Evolutionary conservation across 768 basidiomycete genomes (phyloP).

Genomic region (Lactarius sanguifluus): DNA sequence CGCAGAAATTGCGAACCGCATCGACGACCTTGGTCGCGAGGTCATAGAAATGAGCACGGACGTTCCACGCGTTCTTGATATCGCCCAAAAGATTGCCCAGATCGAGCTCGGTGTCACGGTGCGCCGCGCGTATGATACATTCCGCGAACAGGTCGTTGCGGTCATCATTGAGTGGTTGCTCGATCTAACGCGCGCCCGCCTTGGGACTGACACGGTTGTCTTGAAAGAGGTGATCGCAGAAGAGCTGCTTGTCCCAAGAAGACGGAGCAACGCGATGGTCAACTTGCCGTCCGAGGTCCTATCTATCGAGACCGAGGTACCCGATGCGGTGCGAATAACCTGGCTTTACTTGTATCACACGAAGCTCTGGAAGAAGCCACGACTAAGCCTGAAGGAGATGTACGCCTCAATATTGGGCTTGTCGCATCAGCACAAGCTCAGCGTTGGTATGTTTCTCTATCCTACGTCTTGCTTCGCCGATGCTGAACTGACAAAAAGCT

Average conservation of each 20-base stretch:
- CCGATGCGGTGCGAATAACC: constrained; percentile 62
- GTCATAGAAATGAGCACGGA: constrained; percentile 74
- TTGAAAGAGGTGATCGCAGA: constrained; percentile 72
- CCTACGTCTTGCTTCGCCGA: constrained; percentile 10
- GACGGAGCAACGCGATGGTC: constrained; percentile 49
- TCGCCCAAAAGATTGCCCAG: constrained; percentile 74
- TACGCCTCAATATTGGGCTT: constrained; percentile 74
- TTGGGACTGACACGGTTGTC: constrained; percentile 64
- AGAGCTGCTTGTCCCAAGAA: constrained; percentile 64
- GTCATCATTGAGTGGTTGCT: constrained; percentile 86
- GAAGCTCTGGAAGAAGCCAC: constrained; percentile 80
- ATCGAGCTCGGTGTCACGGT: constrained; percentile 93
- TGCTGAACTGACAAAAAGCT: constrained; percentile 46
- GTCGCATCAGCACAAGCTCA: constrained; percentile 71
- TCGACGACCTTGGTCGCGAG: constrained; percentile 81
- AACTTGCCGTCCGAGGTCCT: constrained; percentile 39
- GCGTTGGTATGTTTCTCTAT: constrained; percentile 58
- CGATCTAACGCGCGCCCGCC: constrained; percentile 71
- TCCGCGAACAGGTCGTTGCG: constrained; percentile 79
- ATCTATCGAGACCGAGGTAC: constrained; percentile 40
- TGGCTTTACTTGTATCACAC: constrained; percentile 81
- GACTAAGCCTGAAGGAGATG: constrained; percentile 77
- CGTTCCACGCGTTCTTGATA: constrained; percentile 60
- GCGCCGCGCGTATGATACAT: constrained; percentile 82
- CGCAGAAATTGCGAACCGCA: constrained; percentile 49